These are phyloP conservation scores for Globisporangium emineosum DNA, from an alignment of 352 stramenopile species.

Conservation along the genomic window DNA sequence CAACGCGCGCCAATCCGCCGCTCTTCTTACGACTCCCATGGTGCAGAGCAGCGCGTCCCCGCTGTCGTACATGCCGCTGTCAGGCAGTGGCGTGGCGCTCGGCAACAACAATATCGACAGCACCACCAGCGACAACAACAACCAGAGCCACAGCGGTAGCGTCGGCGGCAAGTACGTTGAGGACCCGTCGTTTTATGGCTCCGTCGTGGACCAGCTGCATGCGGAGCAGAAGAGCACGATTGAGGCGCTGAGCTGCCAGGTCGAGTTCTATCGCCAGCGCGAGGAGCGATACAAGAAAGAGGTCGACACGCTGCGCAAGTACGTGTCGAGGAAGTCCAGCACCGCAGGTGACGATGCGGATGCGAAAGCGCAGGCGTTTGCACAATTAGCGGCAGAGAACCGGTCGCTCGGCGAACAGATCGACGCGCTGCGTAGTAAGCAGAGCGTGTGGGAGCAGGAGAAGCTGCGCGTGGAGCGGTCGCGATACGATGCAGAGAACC, in stretches of 20 bases:
- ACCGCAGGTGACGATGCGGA: slow-evolving; percentile 2
- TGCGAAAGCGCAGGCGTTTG: slow-evolving; percentile 24
- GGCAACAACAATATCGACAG: background rate
- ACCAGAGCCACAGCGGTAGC: slow-evolving; percentile 11
- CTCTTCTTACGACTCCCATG: background rate
- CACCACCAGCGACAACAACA: slow-evolving; percentile 15
- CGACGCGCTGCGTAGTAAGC: slow-evolving; percentile 38
- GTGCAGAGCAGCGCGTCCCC: background rate
- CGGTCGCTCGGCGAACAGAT: slow-evolving; percentile 57
- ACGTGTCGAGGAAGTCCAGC: slow-evolving; percentile 24
- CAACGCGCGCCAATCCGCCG: background rate
- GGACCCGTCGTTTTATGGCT: slow-evolving; percentile 44
- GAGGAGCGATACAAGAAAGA: slow-evolving; percentile 70
- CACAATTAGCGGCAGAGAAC: slow-evolving; percentile 52
- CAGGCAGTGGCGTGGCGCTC: background rate
- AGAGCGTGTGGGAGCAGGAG: slow-evolving; percentile 41
- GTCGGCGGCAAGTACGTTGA: slow-evolving; percentile 28
- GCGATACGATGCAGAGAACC: slow-evolving; percentile 46
- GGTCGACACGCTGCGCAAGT: slow-evolving; percentile 49
- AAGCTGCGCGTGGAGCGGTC: slow-evolving; percentile 38
- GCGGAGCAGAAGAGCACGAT: slow-evolving; percentile 82
- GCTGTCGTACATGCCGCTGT: slow-evolving; percentile 1
- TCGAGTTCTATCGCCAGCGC: slow-evolving; percentile 76
- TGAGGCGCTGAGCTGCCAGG: slow-evolving; percentile 68
- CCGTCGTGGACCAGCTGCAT: slow-evolving; percentile 70